phyloP scores from a whole-genome alignment of 257 asterid genomes.

The Gentiana macrophylla region DNA sequence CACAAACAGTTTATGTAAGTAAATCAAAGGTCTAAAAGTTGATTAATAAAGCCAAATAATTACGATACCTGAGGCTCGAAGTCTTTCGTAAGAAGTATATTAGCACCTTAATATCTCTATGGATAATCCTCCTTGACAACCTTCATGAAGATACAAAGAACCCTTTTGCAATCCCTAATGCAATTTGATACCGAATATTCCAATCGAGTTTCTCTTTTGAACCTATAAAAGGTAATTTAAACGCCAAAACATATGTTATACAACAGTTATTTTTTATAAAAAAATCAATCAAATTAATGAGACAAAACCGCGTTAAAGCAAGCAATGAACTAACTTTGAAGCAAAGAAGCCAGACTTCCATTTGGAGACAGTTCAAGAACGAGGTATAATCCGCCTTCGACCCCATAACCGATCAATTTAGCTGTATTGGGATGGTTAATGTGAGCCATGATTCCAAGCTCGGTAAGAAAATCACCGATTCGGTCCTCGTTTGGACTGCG shows the following conservation, averaged over 20 bases:
- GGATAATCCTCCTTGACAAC: constrained; percentile 91
- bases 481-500: constrained; percentile 63
- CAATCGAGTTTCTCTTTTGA: constrained; percentile 63
- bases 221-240: constrained; percentile 22
- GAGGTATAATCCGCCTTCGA: constrained; percentile 78
- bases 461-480: constrained; percentile 65
- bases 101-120: constrained; percentile 88
- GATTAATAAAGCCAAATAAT: neutral
- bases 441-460: constrained; percentile 97
- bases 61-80: constrained; percentile 77
- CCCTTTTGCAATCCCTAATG: constrained; percentile 76
- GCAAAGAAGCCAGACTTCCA: constrained; percentile 88
- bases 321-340: constrained; percentile 59
- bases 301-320: neutral
- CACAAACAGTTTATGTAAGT: neutral
- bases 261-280: neutral
- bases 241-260: constrained; percentile 1
- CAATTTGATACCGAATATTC: constrained; percentile 66
- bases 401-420: constrained; percentile 84
- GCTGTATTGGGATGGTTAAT: constrained; percentile 93
- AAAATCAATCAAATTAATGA: neutral
- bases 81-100: constrained; percentile 74
- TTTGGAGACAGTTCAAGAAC: constrained; percentile 90
- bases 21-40: neutral
- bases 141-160: constrained; percentile 79